These are phyloP conservation scores for Termitomyces sp. DNA, from an alignment of 768 basidiomycete species.

Conservation along the genomic window DNA sequence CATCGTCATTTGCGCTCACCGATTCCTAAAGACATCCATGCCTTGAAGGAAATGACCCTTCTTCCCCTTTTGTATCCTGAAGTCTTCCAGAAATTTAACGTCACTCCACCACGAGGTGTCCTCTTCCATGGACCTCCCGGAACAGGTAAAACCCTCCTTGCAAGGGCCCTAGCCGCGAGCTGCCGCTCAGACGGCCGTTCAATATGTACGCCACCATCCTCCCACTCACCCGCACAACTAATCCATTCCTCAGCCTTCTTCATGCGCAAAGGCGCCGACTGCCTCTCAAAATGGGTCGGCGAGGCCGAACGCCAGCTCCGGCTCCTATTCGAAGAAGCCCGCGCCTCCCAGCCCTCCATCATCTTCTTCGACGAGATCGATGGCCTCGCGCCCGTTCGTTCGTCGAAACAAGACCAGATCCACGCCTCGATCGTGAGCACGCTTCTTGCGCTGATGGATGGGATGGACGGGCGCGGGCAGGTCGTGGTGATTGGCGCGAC, in stretches of 20 bases:
- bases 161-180: conserved; percentile 90
- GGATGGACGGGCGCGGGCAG: conserved; percentile 97
- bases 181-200: conserved; percentile 83
- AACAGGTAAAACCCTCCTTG: conserved; percentile 95
- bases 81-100: conserved; percentile 88
- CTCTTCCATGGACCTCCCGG: conserved; percentile 98
- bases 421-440: conserved; percentile 98
- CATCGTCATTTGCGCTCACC: neutral
- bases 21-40: conserved; percentile 73
- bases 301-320: conserved; percentile 97
- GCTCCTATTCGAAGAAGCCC: conserved; percentile 93
- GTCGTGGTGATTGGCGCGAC: conserved; percentile 98
- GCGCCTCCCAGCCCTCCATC: conserved; percentile 88
- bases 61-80: conserved; percentile 95
- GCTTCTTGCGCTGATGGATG: conserved; percentile 95
- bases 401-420: conserved; percentile 98
- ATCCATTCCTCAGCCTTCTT: conserved; percentile 72
- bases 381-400: conserved; percentile 95
- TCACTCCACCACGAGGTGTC: conserved; percentile 95
- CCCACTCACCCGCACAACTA: neutral
- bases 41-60: conserved; percentile 97
- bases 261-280: conserved; percentile 99
- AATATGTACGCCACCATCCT: conserved; percentile 61
- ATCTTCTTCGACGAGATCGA: conserved; percentile 99
- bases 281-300: conserved; percentile 98